A percentile compares a stretch with the other conserved stretches of the same genome.
Conservation (phyloP, 1,139 yeast genomes). For the Geotrichum restrictum region DNA sequence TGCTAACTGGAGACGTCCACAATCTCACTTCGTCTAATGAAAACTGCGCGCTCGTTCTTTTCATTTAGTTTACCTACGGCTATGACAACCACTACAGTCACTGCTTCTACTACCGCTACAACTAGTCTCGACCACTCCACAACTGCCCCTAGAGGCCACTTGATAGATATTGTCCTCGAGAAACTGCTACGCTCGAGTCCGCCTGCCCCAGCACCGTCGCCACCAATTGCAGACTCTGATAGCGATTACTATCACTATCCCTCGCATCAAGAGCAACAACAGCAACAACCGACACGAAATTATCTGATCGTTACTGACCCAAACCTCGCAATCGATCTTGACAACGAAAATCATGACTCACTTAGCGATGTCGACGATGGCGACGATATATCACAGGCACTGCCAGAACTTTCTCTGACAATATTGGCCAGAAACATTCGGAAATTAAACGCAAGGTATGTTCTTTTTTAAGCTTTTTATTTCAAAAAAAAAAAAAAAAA, state of each 20-base stretch:
- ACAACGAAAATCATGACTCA: too few species aligned
- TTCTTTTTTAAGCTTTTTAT: too few species aligned
- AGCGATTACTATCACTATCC: too few species aligned
- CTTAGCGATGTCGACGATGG: too few species aligned
- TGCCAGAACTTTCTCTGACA: constrained; percentile 19
- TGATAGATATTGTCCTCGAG: constrained; percentile 19
- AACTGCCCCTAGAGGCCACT: constrained; percentile 6
- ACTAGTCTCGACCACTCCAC: background rate
- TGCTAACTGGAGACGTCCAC: background rate
- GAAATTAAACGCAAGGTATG: constrained; percentile 20
- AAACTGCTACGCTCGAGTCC: constrained; percentile 2
- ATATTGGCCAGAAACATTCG: constrained; percentile 19
- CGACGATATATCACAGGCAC: background rate
- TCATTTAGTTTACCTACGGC: background rate
- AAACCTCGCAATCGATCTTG: too few species aligned
- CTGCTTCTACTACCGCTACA: background rate
- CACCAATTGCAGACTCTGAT: too few species aligned
- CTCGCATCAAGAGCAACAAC: too few species aligned
- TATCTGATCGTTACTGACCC: too few species aligned
- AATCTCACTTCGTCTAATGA: background rate
- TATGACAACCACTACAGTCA: background rate
- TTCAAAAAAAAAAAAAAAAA: too few species aligned
- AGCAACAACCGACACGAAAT: too few species aligned
- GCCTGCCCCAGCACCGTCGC: too few species aligned
- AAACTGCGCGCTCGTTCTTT: background rate